A percentile compares a stretch with the other conserved stretches of the same genome.
phyloP scores from a whole-genome alignment of 2,329 filamentous ascomycete genomes.

The Aspergillus ochraceus region DNA sequence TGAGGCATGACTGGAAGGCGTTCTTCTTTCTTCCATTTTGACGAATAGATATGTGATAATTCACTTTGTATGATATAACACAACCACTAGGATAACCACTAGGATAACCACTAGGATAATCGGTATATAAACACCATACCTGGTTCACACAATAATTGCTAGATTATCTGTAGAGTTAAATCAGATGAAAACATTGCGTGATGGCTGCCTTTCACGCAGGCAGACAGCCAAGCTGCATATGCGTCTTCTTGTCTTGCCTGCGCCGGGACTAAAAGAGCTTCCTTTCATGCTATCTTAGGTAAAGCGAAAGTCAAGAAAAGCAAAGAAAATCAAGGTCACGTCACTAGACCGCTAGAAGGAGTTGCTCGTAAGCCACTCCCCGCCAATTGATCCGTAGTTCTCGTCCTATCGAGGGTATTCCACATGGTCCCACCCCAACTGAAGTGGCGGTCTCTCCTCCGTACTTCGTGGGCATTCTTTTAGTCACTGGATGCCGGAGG shows the following conservation, averaged over 20 bases:
- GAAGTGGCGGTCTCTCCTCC: neutral
- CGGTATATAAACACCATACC: neutral
- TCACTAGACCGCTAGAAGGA: no score
- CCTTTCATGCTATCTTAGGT: neutral
- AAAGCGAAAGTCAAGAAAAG: no score
- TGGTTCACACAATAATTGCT: neutral
- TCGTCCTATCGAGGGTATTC: neutral
- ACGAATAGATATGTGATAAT: constrained; percentile 8
- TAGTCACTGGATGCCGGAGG: neutral
- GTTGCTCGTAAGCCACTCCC: neutral
- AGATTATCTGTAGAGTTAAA: neutral
- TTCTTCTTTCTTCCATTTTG: constrained; percentile 6
- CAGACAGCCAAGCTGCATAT: neutral
- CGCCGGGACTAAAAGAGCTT: neutral
- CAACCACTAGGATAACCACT: neutral
- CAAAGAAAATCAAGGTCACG: no score
- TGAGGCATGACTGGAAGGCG: constrained; percentile 26
- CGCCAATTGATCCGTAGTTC: neutral
- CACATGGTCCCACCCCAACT: neutral
- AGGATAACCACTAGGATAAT: neutral
- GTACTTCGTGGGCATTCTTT: no score
- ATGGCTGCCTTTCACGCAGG: neutral
- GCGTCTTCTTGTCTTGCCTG: neutral
- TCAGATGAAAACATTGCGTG: neutral
- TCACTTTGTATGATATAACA: constrained; percentile 14